Evolutionary conservation across 2,329 filamentous ascomycete genomes (phyloP).

Genomic region (Ceratocystis harringtonii): DNA sequence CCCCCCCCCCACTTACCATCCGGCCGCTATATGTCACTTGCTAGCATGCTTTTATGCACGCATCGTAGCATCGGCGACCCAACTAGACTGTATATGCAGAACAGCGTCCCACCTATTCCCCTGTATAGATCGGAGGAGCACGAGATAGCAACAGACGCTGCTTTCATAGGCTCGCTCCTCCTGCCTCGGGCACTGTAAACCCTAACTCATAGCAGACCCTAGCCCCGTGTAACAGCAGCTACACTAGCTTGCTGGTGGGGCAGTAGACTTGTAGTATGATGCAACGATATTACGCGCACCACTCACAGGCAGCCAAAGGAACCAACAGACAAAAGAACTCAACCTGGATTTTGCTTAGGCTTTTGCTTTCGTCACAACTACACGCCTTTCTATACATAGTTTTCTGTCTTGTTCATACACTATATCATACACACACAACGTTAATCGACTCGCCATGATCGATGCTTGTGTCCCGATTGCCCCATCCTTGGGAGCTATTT

Average conservation of each 20-base stretch:
- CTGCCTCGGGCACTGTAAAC: too few relatives aligned
- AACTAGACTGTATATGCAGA: neutral
- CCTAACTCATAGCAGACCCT: neutral
- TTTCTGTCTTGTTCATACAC: neutral
- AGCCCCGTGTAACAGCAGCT: neutral
- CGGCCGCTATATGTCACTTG: slow-evolving; percentile 3
- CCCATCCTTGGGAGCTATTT: slow-evolving; percentile 63
- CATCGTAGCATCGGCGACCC: neutral
- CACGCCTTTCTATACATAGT: neutral
- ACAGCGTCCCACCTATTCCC: neutral
- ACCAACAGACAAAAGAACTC: neutral
- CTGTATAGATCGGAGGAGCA: neutral
- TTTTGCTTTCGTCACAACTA: neutral
- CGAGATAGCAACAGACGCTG: too few relatives aligned
- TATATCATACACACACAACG: neutral
- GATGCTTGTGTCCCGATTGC: slow-evolving; percentile 50
- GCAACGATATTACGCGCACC: slow-evolving; percentile 1
- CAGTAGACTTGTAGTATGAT: neutral
- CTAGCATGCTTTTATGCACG: neutral
- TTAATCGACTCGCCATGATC: neutral
- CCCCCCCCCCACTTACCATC: neutral
- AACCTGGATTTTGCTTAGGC: neutral
- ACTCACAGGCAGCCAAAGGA: neutral
- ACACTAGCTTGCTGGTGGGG: neutral
- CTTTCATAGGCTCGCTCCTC: too few relatives aligned